Evolutionary conservation across 129 eudicot species (phyloP).

Genomic region (Flaveria ramosissima): DNA sequence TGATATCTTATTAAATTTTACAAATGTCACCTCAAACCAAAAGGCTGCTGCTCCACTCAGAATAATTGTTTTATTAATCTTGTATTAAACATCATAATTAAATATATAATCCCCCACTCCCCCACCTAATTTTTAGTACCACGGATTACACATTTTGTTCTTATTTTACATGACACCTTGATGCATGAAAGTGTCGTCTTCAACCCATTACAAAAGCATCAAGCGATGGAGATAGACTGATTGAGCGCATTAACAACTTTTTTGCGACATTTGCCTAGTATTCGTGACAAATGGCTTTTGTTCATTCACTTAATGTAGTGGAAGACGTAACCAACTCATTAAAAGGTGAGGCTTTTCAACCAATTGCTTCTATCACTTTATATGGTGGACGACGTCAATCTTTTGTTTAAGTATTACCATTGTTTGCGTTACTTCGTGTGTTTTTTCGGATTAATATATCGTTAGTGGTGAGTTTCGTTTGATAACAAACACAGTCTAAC

Average conservation of each 20-base stretch:
- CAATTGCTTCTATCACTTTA: neutral
- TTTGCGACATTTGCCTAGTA: slow-evolving; percentile 8
- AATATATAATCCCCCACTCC: neutral
- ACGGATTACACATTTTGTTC: neutral
- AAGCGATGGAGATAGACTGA: slow-evolving; percentile 10
- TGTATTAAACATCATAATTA: neutral
- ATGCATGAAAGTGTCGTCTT: slow-evolving; percentile 23
- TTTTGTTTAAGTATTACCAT: too few species aligned
- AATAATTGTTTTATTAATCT: neutral
- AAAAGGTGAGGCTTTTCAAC: slow-evolving; percentile 18
- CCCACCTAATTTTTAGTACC: slow-evolving; percentile 31
- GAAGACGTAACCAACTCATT: slow-evolving; percentile 24
- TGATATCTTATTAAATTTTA: neutral
- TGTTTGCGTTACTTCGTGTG: neutral
- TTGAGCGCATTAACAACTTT: slow-evolving; percentile 17
- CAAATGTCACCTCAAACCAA: neutral
- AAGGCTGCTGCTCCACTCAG: slow-evolving; percentile 17
- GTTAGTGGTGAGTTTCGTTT: neutral
- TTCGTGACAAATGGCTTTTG: slow-evolving; percentile 25
- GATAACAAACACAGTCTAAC: neutral
- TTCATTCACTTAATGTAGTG: slow-evolving; percentile 11
- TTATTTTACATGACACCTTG: slow-evolving; percentile 27
- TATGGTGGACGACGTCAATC: neutral
- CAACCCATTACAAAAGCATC: slow-evolving; percentile 16
- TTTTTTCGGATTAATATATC: neutral